A percentile compares a stretch with the other conserved stretches of the same genome.
phyloP scores from a whole-genome alignment of 768 basidiomycete species.

The Russula compacta region DNA sequence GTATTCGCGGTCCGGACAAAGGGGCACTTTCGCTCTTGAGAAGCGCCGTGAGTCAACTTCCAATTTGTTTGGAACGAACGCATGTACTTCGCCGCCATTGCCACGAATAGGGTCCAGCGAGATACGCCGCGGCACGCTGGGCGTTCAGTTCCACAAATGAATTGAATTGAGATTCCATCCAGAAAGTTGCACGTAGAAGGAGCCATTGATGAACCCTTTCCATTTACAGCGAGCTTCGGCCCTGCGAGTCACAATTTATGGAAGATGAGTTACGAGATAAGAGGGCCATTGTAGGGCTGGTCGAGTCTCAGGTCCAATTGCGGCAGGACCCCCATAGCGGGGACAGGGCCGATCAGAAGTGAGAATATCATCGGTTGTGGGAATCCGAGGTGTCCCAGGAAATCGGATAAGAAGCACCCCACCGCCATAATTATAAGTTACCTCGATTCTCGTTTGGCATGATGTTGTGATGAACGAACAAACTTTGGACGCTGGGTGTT shows the following conservation, averaged over 20 bases:
- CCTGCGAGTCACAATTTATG: background rate
- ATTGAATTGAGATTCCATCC: background rate
- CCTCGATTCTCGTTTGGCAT: slow-evolving; percentile 10
- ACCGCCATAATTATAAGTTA: background rate
- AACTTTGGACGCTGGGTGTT: background rate
- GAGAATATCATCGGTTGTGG: slow-evolving; percentile 1
- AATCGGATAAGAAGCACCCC: background rate
- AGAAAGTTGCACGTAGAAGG: background rate
- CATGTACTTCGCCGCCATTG: background rate
- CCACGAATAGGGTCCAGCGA: background rate
- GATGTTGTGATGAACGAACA: slow-evolving; percentile 19
- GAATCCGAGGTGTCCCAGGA: background rate
- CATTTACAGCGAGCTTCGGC: background rate
- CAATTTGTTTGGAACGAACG: background rate
- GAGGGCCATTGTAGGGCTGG: background rate
- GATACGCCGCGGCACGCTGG: background rate
- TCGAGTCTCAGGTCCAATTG: background rate
- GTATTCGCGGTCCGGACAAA: background rate
- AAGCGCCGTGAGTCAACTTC: background rate
- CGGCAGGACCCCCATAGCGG: background rate
- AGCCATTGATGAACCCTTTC: background rate
- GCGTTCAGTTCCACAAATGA: background rate
- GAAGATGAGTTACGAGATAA: background rate
- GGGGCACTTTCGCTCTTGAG: no score
- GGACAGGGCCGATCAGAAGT: slow-evolving; percentile 7